A percentile compares a stretch with the other conserved stretches of the same genome.
Conservation (phyloP, 2,329 filamentous ascomycete genomes). For the Exophiala alcalophila region DNA sequence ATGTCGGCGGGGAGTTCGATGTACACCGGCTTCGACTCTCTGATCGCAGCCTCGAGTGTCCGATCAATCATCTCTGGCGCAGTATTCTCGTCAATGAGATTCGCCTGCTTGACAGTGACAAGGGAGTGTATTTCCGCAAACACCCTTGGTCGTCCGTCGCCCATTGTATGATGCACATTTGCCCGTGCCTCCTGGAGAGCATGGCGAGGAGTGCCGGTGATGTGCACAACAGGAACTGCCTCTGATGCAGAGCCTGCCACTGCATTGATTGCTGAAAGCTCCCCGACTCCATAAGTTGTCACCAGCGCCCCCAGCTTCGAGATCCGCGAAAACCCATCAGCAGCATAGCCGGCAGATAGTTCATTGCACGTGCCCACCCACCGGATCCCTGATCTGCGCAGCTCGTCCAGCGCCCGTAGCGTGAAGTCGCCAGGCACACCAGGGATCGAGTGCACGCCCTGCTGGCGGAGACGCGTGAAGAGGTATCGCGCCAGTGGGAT, state of each 20-base stretch:
- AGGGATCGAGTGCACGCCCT: conserved; percentile 49
- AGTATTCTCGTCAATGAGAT: conserved; percentile 44
- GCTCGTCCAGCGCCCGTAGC: conserved; percentile 53
- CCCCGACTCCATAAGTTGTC: conserved; percentile 61
- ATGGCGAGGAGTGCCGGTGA: conserved; percentile 55
- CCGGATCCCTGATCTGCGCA: conserved; percentile 50
- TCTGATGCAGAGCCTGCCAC: conserved; percentile 52
- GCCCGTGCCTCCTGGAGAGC: conserved; percentile 46
- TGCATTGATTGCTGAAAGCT: conserved; percentile 41
- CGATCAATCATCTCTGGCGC: conserved; percentile 52
- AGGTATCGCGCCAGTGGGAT: conserved; percentile 45
- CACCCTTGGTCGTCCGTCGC: conserved; percentile 51
- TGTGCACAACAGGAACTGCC: conserved; percentile 58
- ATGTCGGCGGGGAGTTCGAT: conserved; percentile 56
- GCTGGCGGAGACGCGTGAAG: conserved; percentile 49
- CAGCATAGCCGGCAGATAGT: conserved; percentile 66
- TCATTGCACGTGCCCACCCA: conserved; percentile 64
- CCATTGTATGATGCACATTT: conserved; percentile 35
- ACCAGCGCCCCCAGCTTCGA: conserved; percentile 36
- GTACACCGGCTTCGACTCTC: conserved; percentile 55
- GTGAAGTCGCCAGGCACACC: conserved; percentile 50
- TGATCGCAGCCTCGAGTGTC: conserved; percentile 48
- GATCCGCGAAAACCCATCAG: conserved; percentile 72
- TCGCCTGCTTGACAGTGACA: conserved; percentile 50
- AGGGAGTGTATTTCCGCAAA: conserved; percentile 50